A percentile compares a stretch with the other conserved stretches of the same genome.
Evolutionary conservation across 768 basidiomycete genomes (phyloP).

Genomic region (Xerocomellus intermedius): DNA sequence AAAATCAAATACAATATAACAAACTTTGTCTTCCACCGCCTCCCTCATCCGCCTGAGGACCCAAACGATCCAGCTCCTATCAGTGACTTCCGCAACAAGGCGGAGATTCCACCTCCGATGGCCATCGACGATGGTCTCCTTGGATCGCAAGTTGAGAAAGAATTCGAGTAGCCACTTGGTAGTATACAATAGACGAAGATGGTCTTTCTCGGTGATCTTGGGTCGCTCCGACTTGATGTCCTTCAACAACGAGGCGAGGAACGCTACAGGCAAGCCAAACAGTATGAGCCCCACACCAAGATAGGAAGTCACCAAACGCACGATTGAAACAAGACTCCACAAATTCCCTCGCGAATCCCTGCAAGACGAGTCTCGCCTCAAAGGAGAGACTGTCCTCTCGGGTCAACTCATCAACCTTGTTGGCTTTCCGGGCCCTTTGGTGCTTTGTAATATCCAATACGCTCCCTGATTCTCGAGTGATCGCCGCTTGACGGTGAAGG

Average conservation of each 20-base stretch:
- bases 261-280: conserved; percentile 50
- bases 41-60: conserved; percentile 85
- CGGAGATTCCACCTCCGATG: conserved; percentile 59
- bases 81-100: conserved; percentile 80
- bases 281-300: conserved; percentile 16
- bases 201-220: conserved; percentile 94
- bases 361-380: conserved; percentile 63
- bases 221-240: conserved; percentile 92
- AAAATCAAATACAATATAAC: conserved; percentile 15
- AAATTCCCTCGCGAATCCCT: conserved; percentile 69
- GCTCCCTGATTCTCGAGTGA: conserved; percentile 62
- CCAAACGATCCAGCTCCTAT: conserved; percentile 87
- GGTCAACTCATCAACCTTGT: conserved; percentile 63
- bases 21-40: conserved; percentile 88
- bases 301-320: conserved; percentile 40
- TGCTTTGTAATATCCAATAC: conserved; percentile 73
- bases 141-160: conserved; percentile 57
- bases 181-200: conserved; percentile 82
- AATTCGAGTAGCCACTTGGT: conserved; percentile 92
- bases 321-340: conserved; percentile 86
- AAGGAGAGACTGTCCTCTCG: conserved; percentile 65
- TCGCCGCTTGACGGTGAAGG: conserved; percentile 82
- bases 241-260: conserved; percentile 79
- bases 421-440: conserved; percentile 55
- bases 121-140: conserved; percentile 33